Conservation (phyloP, 352 stramenopile species). For the Pythium coloratum region DNA sequence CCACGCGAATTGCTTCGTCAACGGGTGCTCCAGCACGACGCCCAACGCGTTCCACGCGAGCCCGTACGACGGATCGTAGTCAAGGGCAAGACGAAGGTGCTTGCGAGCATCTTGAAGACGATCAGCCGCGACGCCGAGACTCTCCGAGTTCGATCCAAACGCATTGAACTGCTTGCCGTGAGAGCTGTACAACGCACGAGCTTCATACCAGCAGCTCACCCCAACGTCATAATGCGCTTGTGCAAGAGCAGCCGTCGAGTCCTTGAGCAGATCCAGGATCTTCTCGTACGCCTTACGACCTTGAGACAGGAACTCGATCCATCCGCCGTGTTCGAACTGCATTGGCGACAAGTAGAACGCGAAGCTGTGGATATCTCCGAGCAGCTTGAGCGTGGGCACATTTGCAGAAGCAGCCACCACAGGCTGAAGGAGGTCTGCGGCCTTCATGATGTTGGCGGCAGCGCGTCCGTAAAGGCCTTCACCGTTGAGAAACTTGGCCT, state of each 20-base stretch:
- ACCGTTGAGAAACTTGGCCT: slow-evolving; percentile 74
- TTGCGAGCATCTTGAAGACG: slow-evolving; percentile 44
- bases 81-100: slow-evolving; percentile 29
- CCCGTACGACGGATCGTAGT: slow-evolving; percentile 43
- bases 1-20: slow-evolving; percentile 85
- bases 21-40: slow-evolving; percentile 50
- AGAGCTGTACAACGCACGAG: slow-evolving; percentile 44
- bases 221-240: slow-evolving; percentile 72
- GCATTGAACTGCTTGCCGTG: slow-evolving; percentile 37
- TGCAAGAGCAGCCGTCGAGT: slow-evolving; percentile 21
- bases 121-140: slow-evolving; percentile 36
- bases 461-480: slow-evolving; percentile 76
- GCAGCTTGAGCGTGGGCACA: slow-evolving; percentile 44
- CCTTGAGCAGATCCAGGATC: slow-evolving; percentile 16
- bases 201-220: slow-evolving; percentile 79
- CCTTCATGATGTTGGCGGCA: slow-evolving; percentile 58
- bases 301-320: slow-evolving; percentile 62
- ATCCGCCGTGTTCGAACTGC: slow-evolving; percentile 48
- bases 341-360: slow-evolving; percentile 77
- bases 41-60: slow-evolving; percentile 81
- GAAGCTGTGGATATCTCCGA: slow-evolving; percentile 82
- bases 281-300: slow-evolving; percentile 60
- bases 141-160: slow-evolving; percentile 35
- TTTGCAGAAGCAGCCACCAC: not conserved
- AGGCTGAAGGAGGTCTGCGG: slow-evolving; percentile 44